A percentile compares a stretch with the other conserved stretches of the same genome.
Conservation (phyloP, 257 asterid species). For the Haberlea rhodopensis region DNA sequence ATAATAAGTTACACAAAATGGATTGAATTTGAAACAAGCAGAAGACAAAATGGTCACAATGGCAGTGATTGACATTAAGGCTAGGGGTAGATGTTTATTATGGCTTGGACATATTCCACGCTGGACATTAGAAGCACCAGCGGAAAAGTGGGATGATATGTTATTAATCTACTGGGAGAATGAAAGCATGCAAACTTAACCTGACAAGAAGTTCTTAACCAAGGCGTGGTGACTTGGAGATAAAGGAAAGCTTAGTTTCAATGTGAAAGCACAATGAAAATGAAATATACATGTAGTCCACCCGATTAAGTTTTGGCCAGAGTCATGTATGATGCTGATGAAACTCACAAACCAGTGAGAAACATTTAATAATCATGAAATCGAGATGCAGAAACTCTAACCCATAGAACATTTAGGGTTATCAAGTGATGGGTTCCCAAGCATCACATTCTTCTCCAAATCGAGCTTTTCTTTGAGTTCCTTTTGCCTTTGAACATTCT, state of each 20-base stretch:
- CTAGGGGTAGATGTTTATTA: too few relatives aligned
- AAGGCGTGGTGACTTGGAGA: too few relatives aligned
- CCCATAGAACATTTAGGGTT: constrained; percentile 49
- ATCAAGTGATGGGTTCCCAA: constrained; percentile 39
- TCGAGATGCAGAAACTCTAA: constrained; percentile 26
- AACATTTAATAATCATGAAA: background rate
- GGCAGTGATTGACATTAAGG: too few relatives aligned
- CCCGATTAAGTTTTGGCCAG: background rate
- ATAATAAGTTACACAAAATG: too few relatives aligned
- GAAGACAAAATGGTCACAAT: too few relatives aligned
- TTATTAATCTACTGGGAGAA: too few relatives aligned
- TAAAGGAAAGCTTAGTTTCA: background rate
- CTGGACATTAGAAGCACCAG: too few relatives aligned
- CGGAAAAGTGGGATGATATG: too few relatives aligned
- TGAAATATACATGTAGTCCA: background rate
- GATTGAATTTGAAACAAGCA: too few relatives aligned
- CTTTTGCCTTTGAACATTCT: constrained; percentile 49
- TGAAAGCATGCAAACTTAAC: too few relatives aligned
- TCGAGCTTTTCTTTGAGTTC: constrained; percentile 44
- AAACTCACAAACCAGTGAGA: background rate
- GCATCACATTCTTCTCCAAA: constrained; percentile 37
- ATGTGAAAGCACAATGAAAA: background rate
- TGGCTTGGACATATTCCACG: too few relatives aligned
- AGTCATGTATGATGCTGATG: background rate
- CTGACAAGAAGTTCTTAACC: too few relatives aligned